Conservation (phyloP, 2,329 filamentous ascomycete species). For the Fusarium staphyleae region DNA sequence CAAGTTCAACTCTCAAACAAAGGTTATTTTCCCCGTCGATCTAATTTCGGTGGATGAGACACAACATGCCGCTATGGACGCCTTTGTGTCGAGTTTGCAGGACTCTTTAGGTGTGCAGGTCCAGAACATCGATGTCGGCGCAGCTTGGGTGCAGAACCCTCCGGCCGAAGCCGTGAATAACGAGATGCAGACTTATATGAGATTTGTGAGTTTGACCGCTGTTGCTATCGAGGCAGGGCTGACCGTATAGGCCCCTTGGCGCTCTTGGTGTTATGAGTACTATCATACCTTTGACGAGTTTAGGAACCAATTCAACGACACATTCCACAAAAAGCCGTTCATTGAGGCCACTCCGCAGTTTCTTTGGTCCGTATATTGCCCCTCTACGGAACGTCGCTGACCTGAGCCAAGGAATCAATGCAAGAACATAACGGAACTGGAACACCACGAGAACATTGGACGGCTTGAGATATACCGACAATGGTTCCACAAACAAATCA, state of each 20-base stretch:
- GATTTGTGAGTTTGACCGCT: conserved; percentile 33
- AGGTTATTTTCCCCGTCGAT: conserved; percentile 41
- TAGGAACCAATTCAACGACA: conserved; percentile 34
- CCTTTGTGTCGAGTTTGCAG: conserved; percentile 41
- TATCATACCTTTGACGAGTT: conserved; percentile 44
- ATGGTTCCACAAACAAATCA: conserved; percentile 46
- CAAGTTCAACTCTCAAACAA: conserved; percentile 8
- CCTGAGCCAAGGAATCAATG: conserved; percentile 32
- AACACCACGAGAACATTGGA: conserved; percentile 15
- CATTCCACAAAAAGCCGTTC: conserved; percentile 38
- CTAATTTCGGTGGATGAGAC: conserved; percentile 17
- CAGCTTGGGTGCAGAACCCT: conserved; percentile 27
- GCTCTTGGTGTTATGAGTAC: conserved; percentile 45
- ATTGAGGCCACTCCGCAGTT: conserved; percentile 41
- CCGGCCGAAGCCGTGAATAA: conserved; percentile 9
- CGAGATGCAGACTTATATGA: conserved; percentile 41
- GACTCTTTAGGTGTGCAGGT: conserved; percentile 5
- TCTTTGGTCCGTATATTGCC: conserved; percentile 40
- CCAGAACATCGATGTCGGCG: conserved; percentile 28
- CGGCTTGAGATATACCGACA: conserved; percentile 41
- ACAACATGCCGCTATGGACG: conserved; percentile 14
- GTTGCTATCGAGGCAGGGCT: background rate
- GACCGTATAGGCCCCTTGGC: conserved; percentile 41
- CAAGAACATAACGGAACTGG: conserved; percentile 6
- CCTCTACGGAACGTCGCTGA: background rate